phyloP scores from a whole-genome alignment of 768 basidiomycete species.

The Trametes gibbosa region DNA sequence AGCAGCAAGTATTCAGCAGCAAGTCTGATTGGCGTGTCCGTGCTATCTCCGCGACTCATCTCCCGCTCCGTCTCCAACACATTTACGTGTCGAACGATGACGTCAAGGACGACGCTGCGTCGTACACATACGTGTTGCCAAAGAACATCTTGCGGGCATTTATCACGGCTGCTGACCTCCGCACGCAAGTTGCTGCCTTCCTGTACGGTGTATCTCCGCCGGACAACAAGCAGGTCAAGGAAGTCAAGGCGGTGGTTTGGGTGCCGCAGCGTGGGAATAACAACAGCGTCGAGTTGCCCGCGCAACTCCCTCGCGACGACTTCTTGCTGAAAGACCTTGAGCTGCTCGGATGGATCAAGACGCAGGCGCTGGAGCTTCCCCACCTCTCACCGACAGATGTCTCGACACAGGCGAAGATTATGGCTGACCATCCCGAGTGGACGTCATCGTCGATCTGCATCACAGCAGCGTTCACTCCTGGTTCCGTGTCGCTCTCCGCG shows the following conservation, averaged over 20 bases:
- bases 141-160: conserved; percentile 97
- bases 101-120: conserved; percentile 95
- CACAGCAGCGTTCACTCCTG: conserved; percentile 95
- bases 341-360: conserved; percentile 95
- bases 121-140: conserved; percentile 92
- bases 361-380: conserved; percentile 88
- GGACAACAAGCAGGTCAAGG: conserved; percentile 98
- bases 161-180: conserved; percentile 88
- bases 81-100: conserved; percentile 99
- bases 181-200: conserved; percentile 94
- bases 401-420: conserved; percentile 91
- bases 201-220: conserved; percentile 90
- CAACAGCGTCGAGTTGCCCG: conserved; percentile 88
- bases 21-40: conserved; percentile 99
- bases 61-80: conserved; percentile 93
- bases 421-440: conserved; percentile 96
- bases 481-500: conserved; percentile 92
- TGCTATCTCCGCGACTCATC: conserved; percentile 95
- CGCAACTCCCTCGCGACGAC: conserved; percentile 89
- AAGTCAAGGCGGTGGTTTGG: conserved; percentile 97
- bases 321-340: conserved; percentile 94
- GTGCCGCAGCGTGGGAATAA: conserved; percentile 97
- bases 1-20: conserved; percentile 97
- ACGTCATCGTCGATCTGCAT: conserved; percentile 92
- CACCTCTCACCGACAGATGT: conserved; percentile 93